Evolutionary conservation across 1,139 yeast species (phyloP).

Genomic region (Taphrina communis): DNA sequence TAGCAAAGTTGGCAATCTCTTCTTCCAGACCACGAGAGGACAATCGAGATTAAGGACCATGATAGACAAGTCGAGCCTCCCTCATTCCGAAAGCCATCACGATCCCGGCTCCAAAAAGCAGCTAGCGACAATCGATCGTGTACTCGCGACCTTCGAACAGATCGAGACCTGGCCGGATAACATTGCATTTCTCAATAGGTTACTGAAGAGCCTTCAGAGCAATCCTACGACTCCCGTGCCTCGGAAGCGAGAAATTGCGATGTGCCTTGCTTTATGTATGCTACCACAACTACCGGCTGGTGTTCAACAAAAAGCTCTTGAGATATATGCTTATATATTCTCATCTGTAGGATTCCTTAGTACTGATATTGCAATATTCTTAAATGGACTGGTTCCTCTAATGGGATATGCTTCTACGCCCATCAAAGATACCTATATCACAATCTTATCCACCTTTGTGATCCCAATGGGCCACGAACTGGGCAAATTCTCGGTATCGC

Average conservation of each 20-base stretch:
- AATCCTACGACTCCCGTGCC: conserved; percentile 56
- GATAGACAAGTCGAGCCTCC: neutral
- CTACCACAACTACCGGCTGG: conserved; percentile 87
- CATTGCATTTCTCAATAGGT: conserved; percentile 80
- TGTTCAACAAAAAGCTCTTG: conserved; percentile 86
- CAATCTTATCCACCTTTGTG: conserved; percentile 63
- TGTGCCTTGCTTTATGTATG: conserved; percentile 63
- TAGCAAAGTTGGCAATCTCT: too few relatives aligned
- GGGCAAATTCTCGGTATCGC: conserved; percentile 66
- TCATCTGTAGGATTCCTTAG: conserved; percentile 61
- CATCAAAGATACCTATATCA: conserved; percentile 65
- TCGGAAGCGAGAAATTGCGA: conserved; percentile 54
- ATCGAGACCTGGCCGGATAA: conserved; percentile 99
- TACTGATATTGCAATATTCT: conserved; percentile 68
- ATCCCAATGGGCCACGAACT: conserved; percentile 62
- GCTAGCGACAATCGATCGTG: conserved; percentile 69
- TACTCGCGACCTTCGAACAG: conserved; percentile 77
- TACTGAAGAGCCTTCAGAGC: conserved; percentile 57
- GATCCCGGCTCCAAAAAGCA: conserved; percentile 55
- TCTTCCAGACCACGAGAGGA: too few relatives aligned
- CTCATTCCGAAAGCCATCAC: neutral
- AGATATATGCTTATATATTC: conserved; percentile 74
- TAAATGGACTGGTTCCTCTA: conserved; percentile 86
- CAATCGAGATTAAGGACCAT: too few relatives aligned
- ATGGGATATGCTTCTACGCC: conserved; percentile 86